A percentile compares a stretch with the other conserved stretches of the same genome.
Evolutionary conservation across 2,329 filamentous ascomycete species (phyloP).

Genomic region (Hirsutella minnesotensis): DNA sequence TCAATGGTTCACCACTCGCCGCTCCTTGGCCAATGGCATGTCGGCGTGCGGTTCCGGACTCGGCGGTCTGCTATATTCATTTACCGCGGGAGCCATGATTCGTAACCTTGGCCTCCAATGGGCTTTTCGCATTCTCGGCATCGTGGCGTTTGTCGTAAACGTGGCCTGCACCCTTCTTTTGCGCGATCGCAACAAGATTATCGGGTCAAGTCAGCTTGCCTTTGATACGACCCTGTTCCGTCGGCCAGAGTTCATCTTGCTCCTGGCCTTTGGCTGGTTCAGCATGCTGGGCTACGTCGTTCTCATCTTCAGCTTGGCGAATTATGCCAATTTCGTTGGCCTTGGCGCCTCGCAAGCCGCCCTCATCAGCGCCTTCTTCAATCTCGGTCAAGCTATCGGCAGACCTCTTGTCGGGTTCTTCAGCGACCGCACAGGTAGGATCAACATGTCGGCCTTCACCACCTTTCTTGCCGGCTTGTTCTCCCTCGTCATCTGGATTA

Average conservation of each 20-base stretch:
- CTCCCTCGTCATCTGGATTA: conserved; percentile 62
- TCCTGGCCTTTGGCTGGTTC: conserved; percentile 58
- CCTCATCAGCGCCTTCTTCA: conserved; percentile 61
- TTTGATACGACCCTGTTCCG: conserved; percentile 55
- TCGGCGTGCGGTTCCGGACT: conserved; percentile 59
- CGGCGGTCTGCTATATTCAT: conserved; percentile 59
- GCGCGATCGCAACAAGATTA: conserved; percentile 58
- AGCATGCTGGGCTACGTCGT: conserved; percentile 65
- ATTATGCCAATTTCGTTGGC: conserved; percentile 59
- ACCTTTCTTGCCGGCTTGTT: conserved; percentile 54
- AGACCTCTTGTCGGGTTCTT: conserved; percentile 62
- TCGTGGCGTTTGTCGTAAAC: conserved; percentile 54
- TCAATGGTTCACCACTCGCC: conserved; percentile 61
- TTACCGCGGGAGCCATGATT: conserved; percentile 59
- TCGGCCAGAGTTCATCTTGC: conserved; percentile 48
- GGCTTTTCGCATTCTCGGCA: conserved; percentile 55
- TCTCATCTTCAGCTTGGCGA: conserved; percentile 64
- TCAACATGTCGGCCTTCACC: conserved; percentile 59
- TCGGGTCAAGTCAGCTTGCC: conserved; percentile 53
- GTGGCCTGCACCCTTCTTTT: conserved; percentile 50
- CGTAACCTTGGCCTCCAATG: conserved; percentile 49
- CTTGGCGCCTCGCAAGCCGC: conserved; percentile 55
- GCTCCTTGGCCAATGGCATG: conserved; percentile 59
- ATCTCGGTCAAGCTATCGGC: conserved; percentile 54
- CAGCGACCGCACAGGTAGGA: conserved; percentile 55